Percentiles rank a stretch among this genome's conserved stretches.
These are phyloP conservation scores for Stygiomarasmius scandens DNA, from an alignment of 1,284 basidiomycete species.

Conservation along the genomic window DNA sequence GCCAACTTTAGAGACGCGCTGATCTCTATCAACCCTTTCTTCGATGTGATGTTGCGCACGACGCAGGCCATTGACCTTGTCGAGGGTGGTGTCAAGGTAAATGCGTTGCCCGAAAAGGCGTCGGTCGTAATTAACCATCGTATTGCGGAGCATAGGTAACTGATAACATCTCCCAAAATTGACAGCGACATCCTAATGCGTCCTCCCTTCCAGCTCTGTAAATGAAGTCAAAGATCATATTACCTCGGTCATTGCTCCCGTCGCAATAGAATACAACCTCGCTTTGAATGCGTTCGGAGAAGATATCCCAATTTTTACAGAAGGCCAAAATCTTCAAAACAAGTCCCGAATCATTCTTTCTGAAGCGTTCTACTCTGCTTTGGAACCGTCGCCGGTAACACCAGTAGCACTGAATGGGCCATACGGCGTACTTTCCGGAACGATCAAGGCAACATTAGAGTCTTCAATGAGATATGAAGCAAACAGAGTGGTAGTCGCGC, in stretches of 20 bases:
- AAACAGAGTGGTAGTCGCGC: constrained; percentile 1
- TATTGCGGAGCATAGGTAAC: constrained; percentile 32
- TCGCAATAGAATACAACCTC: constrained; percentile 41
- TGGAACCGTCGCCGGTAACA: constrained; percentile 55
- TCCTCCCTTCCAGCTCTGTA: constrained; percentile 28
- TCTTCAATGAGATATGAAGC: constrained; percentile 13
- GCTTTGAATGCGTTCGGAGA: constrained; percentile 44
- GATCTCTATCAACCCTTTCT: constrained; percentile 23
- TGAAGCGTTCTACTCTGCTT: constrained; percentile 41
- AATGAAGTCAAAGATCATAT: constrained; percentile 37
- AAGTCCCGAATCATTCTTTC: constrained; percentile 21
- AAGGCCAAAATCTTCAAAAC: neutral
- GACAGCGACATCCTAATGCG: neutral
- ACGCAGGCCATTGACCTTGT: constrained; percentile 57
- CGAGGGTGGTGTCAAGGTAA: constrained; percentile 45
- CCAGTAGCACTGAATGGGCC: constrained; percentile 39
- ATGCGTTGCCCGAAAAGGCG: constrained; percentile 44
- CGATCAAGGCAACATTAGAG: constrained; percentile 40
- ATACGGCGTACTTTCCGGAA: constrained; percentile 51
- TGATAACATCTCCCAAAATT: neutral
- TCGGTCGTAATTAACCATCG: constrained; percentile 47
- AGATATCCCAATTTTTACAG: constrained; percentile 11
- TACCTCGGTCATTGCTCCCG: constrained; percentile 31
- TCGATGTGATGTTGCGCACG: constrained; percentile 36
- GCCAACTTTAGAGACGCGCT: constrained; percentile 28